These are phyloP conservation scores for Fusarium sp. DNA, from an alignment of 2,329 filamentous ascomycete genomes.

Conservation along the genomic window DNA sequence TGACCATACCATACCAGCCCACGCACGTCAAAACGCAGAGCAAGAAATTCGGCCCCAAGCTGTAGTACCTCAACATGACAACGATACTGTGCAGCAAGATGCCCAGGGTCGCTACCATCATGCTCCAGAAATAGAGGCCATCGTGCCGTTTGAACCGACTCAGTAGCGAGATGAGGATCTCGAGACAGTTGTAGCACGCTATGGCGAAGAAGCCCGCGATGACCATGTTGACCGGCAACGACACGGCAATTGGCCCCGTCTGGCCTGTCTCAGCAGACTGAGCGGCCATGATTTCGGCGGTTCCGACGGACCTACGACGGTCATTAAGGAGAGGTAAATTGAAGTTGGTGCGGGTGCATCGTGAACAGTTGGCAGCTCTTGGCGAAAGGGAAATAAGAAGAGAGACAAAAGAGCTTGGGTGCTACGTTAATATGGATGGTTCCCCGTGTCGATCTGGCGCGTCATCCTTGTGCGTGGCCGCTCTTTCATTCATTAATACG, in stretches of 20 bases:
- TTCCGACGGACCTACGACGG: conserved; percentile 12
- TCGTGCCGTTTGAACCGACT: conserved; percentile 30
- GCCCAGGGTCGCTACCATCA: conserved; percentile 20
- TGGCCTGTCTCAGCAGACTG: conserved; percentile 6
- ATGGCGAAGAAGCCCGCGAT: conserved; percentile 34
- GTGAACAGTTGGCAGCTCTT: not conserved
- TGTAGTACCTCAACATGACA: conserved; percentile 32
- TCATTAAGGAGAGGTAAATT: conserved; percentile 1
- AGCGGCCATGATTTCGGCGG: conserved; percentile 21
- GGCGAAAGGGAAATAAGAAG: not conserved
- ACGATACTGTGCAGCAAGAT: conserved; percentile 28
- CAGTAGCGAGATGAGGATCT: conserved; percentile 31
- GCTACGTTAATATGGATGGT: not conserved
- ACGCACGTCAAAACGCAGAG: conserved; percentile 31
- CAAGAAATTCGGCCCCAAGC: conserved; percentile 26
- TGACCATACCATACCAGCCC: conserved; percentile 37
- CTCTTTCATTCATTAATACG: not conserved
- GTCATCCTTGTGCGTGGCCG: not conserved
- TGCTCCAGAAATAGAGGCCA: conserved; percentile 32
- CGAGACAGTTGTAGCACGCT: conserved; percentile 30
- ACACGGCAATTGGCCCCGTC: conserved; percentile 23
- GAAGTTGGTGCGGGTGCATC: not conserved
- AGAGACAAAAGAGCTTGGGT: not conserved
- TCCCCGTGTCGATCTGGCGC: not conserved
- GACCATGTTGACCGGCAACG: conserved; percentile 27